These are phyloP conservation scores for Skeletonema costatum DNA, from an alignment of 108 stramenopile species.

Conservation along the genomic window DNA sequence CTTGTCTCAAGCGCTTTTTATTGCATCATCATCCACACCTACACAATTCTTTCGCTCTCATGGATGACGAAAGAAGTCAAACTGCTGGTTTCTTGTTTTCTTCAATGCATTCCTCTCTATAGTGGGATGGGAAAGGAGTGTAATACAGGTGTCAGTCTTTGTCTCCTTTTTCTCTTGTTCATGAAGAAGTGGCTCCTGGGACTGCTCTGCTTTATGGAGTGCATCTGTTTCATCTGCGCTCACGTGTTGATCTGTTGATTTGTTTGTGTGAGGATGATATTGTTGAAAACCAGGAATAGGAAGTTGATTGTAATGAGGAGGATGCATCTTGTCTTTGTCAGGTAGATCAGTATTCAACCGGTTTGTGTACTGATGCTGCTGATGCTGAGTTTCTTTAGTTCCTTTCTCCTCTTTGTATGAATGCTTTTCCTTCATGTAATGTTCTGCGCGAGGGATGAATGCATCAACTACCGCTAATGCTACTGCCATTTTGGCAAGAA, in stretches of 20 bases:
- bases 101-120: background rate
- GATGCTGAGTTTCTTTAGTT: background rate
- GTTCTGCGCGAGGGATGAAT: constrained; percentile 26
- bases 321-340: background rate
- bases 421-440: constrained; percentile 10
- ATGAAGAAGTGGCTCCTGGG: background rate
- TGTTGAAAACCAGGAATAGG: background rate
- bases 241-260: background rate
- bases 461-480: constrained; percentile 28
- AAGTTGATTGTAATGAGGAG: background rate
- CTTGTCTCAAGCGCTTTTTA: background rate
- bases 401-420: background rate
- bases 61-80: background rate
- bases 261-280: background rate
- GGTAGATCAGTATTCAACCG: background rate
- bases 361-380: background rate
- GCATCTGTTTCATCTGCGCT: background rate
- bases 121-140: background rate
- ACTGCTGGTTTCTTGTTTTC: background rate
- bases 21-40: background rate
- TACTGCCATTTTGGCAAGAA: constrained; percentile 17
- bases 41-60: background rate
- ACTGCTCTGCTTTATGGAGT: background rate
- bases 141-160: background rate
- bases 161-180: background rate